Evolutionary conservation across 371 early-diverging fungal species (phyloP), one percentile per base, ranked within the genome.

Genomic region (Saksenaea oblongispora): DNA sequence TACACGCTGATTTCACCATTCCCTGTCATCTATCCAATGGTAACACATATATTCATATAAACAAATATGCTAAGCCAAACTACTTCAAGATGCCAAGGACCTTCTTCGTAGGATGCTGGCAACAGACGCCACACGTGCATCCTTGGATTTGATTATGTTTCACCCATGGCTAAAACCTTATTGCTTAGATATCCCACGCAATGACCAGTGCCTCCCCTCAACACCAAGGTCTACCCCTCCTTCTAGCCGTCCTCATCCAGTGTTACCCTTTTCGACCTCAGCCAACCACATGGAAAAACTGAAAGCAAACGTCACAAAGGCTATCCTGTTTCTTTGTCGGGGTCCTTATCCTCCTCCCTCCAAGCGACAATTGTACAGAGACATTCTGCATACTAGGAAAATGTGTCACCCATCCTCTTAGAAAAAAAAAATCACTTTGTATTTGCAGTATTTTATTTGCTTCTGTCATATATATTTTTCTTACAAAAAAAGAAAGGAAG

Each of bases 121-220:
- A 34, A 76, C 80, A 13, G 72, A 72, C 54, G 27, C 63, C 1
- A 69, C 64, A 11, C 61, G 81, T 13, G 78, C 78, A 15, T 78
- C 81, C 14, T 58, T 80, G 26, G 81, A 80, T 59, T 64, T 78
- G 3, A 61, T 80, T 17, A 66, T 76, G 13, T 72, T 73, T 54
- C 81, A 80, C 61, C 76, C 76, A 27, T 80, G 81, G 81, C 37
- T 80, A 15, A 55, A 64, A 41, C 27, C 66, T 14, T 73, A 39
- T 54, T 9, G 56, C 51, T 60, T 59, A 42, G 42, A 59, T 36
- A 53, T 63, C 31, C 62, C 62, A 41, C 37, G 53, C 27, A 17
- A 26, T 3, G 53, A 35, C 51, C 37, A 51, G 36, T 58, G 56
- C 34, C 24, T 22, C n/a, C 34, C 44, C 22, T 36, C 27, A 14